These are phyloP conservation scores for Dispira parvispora DNA, from an alignment of 192 early-diverging fungal species.

Conservation along the genomic window DNA sequence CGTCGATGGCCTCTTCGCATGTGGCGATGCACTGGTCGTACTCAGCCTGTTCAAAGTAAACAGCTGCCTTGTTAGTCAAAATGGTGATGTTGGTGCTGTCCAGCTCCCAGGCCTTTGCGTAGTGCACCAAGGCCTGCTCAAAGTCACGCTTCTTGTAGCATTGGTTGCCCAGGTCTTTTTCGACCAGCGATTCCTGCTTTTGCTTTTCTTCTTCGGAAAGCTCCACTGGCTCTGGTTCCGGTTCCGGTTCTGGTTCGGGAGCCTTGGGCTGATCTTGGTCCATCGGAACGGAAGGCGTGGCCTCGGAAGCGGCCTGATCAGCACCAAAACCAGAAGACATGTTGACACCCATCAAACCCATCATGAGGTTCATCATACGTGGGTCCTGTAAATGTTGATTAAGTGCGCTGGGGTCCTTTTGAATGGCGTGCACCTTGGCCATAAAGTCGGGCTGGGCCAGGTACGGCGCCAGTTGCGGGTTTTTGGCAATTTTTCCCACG, in stretches of 20 bases:
- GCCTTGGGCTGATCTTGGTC: conserved; percentile 22
- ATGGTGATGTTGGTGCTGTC: conserved; percentile 83
- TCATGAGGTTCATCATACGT: conserved; percentile 60
- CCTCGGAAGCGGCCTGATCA: conserved; percentile 8
- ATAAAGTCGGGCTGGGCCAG: conserved; percentile 66
- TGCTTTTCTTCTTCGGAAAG: conserved; percentile 39
- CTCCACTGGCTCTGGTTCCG: conserved; percentile 25
- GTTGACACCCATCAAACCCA: conserved; percentile 59
- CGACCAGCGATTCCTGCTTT: conserved; percentile 49
- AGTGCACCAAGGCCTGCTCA: conserved; percentile 74
- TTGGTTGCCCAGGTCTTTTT: conserved; percentile 78
- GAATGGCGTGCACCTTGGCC: conserved; percentile 52
- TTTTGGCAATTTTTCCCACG: conserved; percentile 57
- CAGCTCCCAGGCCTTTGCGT: conserved; percentile 77
- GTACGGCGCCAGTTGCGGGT: conserved; percentile 58
- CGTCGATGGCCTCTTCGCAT: conserved; percentile 81
- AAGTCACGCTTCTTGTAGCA: conserved; percentile 89
- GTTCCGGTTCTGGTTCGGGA: conserved; percentile 21
- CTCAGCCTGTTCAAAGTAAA: conserved; percentile 84
- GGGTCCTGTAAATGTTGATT: conserved; percentile 62
- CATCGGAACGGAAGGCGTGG: conserved; percentile 13
- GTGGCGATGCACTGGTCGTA: conserved; percentile 86
- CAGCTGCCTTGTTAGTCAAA: conserved; percentile 93
- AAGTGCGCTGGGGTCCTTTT: conserved; percentile 51
- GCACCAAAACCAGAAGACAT: conserved; percentile 26